These are phyloP conservation scores for Penicillium glabrum DNA, from an alignment of 2,329 filamentous ascomycete species.

Conservation along the genomic window DNA sequence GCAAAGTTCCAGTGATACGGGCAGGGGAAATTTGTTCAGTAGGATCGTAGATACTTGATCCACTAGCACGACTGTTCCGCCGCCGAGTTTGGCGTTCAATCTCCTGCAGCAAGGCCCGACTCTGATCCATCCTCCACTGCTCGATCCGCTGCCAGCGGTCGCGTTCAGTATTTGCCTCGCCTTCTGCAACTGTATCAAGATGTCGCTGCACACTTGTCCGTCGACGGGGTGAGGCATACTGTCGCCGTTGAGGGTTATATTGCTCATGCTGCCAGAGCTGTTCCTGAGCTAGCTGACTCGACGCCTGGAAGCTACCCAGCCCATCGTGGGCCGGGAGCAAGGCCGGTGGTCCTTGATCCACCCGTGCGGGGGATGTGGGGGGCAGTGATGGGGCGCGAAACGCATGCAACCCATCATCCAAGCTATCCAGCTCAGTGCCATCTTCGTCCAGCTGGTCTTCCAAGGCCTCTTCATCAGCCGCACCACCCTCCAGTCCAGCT, in stretches of 20 bases:
- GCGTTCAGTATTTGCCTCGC: slow-evolving; percentile 60
- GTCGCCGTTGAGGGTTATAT: slow-evolving; percentile 70
- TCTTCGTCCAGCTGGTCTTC: slow-evolving; percentile 59
- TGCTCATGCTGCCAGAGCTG: slow-evolving; percentile 87
- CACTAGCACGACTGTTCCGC: slow-evolving; percentile 35
- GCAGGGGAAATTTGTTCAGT: slow-evolving; percentile 16
- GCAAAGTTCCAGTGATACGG: slow-evolving; percentile 51
- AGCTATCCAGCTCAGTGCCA: slow-evolving; percentile 80
- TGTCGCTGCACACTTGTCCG: slow-evolving; percentile 59
- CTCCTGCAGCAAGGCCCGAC: slow-evolving; percentile 78
- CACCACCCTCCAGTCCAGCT: slow-evolving; percentile 21
- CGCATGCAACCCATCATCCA: slow-evolving; percentile 87
- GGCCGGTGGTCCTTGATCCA: slow-evolving; percentile 60
- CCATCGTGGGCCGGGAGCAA: slow-evolving; percentile 92
- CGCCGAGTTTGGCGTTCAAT: slow-evolving; percentile 82
- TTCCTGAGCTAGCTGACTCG: slow-evolving; percentile 66
- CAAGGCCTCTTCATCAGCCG: slow-evolving; percentile 52
- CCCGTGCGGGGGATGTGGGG: slow-evolving; percentile 41
- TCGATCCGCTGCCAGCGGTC: slow-evolving; percentile 85
- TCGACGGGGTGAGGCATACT: slow-evolving; percentile 42
- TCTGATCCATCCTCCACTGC: slow-evolving; percentile 89
- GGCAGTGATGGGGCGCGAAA: slow-evolving; percentile 67
- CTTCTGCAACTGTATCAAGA: slow-evolving; percentile 57
- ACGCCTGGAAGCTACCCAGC: slow-evolving; percentile 77
- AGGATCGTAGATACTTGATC: slow-evolving; percentile 19